These are phyloP conservation scores for Boletus smithii DNA, from an alignment of 1,284 basidiomycete species.

Conservation along the genomic window DNA sequence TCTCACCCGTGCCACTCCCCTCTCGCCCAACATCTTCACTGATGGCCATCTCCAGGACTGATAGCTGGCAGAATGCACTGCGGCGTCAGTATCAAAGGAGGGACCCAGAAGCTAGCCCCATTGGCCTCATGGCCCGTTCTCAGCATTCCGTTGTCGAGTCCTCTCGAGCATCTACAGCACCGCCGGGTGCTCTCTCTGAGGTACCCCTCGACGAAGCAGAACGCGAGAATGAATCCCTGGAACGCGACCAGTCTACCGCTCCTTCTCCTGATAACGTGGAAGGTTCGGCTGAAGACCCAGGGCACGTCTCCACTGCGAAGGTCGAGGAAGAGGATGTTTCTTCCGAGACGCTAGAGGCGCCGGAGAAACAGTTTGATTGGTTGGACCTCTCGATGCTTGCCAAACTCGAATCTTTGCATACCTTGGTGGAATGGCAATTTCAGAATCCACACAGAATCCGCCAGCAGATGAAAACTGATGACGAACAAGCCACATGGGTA, in stretches of 20 bases:
- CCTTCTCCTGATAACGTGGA: slow-evolving; percentile 8
- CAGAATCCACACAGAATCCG: slow-evolving; percentile 66
- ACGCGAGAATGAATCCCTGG: slow-evolving; percentile 2
- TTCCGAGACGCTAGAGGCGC: slow-evolving; percentile 14
- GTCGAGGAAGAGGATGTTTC: slow-evolving; percentile 26
- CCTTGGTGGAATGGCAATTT: slow-evolving; percentile 77
- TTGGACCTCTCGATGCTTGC: slow-evolving; percentile 62
- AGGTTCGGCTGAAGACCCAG: slow-evolving; percentile 1
- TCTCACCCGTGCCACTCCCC: slow-evolving; percentile 11
- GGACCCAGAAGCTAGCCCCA: slow-evolving; percentile 64
- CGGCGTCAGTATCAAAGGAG: slow-evolving; percentile 71
- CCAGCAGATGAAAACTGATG: slow-evolving; percentile 71
- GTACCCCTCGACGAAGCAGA: slow-evolving; percentile 10
- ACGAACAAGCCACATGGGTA: slow-evolving; percentile 73
- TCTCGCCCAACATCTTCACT: slow-evolving; percentile 18
- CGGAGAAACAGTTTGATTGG: slow-evolving; percentile 51
- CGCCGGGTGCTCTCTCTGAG: slow-evolving; percentile 14
- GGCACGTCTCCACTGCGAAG: slow-evolving; percentile 10
- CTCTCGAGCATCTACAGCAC: slow-evolving; percentile 28
- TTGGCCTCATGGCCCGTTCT: slow-evolving; percentile 45
- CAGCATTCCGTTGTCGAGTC: slow-evolving; percentile 24
- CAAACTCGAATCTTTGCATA: slow-evolving; percentile 75
- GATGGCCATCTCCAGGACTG: slow-evolving; percentile 43
- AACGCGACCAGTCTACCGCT: slow-evolving; percentile 1
- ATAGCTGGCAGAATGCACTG: slow-evolving; percentile 72